Evolutionary conservation across 345 rosid species (phyloP).

Genomic region (Camelina hispida): DNA sequence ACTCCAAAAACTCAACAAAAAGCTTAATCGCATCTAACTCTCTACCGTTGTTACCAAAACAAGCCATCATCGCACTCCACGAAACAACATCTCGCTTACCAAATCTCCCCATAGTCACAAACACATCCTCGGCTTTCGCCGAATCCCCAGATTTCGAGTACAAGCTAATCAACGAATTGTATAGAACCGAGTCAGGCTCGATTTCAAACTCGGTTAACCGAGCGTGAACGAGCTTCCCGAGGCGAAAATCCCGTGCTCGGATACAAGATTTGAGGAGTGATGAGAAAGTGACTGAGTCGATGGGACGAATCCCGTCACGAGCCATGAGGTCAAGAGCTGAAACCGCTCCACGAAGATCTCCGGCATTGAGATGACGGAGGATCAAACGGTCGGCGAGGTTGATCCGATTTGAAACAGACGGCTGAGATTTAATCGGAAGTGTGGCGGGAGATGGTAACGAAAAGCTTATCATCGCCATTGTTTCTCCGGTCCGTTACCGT

Average conservation of each 20-base stretch:
- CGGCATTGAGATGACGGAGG: conserved; percentile 58
- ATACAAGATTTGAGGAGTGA: conserved; percentile 79
- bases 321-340: conserved; percentile 57
- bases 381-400: conserved; percentile 47
- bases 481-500: conserved; percentile 27
- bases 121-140: conserved; percentile 52
- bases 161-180: conserved; percentile 72
- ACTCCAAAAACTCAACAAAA: conserved; percentile 58
- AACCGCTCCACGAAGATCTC: conserved; percentile 60
- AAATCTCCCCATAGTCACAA: conserved; percentile 51
- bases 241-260: conserved; percentile 58
- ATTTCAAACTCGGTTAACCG: conserved; percentile 49
- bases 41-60: conserved; percentile 59
- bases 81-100: conserved; percentile 67
- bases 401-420: conserved; percentile 43
- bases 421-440: conserved; percentile 35
- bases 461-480: conserved; percentile 45
- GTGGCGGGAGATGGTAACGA: conserved; percentile 56
- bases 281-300: conserved; percentile 61
- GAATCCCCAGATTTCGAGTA: conserved; percentile 66
- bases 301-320: conserved; percentile 46
- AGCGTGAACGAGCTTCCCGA: conserved; percentile 62
- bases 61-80: conserved; percentile 78
- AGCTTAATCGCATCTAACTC: conserved; percentile 49
- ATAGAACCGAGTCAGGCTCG: conserved; percentile 60